Conservation (phyloP, 1,139 yeast species). For the Maudiozyma humilis region DNA sequence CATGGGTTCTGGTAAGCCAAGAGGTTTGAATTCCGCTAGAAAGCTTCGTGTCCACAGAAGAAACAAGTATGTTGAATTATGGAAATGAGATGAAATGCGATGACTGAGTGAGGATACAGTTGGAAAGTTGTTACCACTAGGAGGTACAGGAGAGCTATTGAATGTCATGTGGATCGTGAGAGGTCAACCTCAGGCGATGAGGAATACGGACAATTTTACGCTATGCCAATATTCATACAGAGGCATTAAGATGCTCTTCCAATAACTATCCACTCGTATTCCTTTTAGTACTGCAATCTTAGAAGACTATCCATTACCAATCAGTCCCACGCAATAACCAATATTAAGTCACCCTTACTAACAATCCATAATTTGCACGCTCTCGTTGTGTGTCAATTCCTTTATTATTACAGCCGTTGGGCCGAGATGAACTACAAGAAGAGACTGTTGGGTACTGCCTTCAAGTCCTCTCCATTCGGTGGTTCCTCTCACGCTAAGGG, state of each 20-base stretch:
- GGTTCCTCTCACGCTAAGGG: conserved; percentile 99
- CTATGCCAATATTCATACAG: no score
- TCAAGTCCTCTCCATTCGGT: conserved; percentile 99
- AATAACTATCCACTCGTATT: no score
- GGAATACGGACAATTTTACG: no score
- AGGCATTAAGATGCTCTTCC: no score
- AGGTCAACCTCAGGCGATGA: no score
- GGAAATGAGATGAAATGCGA: not conserved
- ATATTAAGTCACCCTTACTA: conserved; percentile 4
- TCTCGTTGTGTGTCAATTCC: conserved; percentile 6
- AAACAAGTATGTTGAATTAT: conserved; percentile 54
- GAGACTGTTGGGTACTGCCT: conserved; percentile 98
- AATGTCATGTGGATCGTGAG: no score
- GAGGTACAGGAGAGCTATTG: no score
- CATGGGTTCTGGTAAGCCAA: conserved; percentile 39
- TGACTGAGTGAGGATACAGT: not conserved
- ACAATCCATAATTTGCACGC: conserved; percentile 2
- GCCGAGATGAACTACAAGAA: conserved; percentile 97
- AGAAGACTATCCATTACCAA: not conserved
- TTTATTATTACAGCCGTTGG: conserved; percentile 62
- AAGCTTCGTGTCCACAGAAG: conserved; percentile 99
- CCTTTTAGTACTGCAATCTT: not conserved
- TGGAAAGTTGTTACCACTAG: not conserved
- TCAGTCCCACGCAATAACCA: no score
- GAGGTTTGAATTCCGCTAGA: conserved; percentile 97